phyloP scores from a whole-genome alignment of 2,329 filamentous ascomycete genomes.

The Ceratocystis harringtonii region DNA sequence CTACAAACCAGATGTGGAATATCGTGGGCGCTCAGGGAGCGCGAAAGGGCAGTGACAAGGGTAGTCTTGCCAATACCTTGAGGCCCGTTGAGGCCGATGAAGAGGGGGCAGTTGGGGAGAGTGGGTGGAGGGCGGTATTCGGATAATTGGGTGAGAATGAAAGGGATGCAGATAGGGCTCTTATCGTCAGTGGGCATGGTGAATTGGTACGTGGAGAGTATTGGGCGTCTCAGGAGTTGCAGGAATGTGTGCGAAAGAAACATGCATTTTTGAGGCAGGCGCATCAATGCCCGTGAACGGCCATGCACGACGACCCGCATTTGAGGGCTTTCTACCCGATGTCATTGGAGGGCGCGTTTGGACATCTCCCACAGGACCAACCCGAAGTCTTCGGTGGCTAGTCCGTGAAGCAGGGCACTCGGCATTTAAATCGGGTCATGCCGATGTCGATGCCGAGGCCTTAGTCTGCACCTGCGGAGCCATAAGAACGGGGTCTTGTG shows the following conservation, averaged over 20 bases:
- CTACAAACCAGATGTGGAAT: slow-evolving; percentile 53
- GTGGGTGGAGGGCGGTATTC: slow-evolving; percentile 2
- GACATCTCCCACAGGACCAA: not conserved
- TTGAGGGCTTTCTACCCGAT: not conserved
- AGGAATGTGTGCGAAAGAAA: too few species aligned
- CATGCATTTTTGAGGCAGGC: too few species aligned
- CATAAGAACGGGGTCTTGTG: not conserved
- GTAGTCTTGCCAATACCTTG: slow-evolving; percentile 91
- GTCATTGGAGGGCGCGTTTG: not conserved
- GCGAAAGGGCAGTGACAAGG: slow-evolving; percentile 53
- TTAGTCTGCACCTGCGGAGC: not conserved
- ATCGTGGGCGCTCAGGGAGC: slow-evolving; percentile 41
- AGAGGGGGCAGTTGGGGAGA: slow-evolving; percentile 46
- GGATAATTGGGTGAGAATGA: slow-evolving; percentile 47
- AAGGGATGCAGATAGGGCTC: slow-evolving; percentile 60
- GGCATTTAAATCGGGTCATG: not conserved
- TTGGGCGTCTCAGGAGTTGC: not conserved
- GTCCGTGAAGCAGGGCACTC: not conserved
- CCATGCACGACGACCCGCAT: not conserved
- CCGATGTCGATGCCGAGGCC: not conserved
- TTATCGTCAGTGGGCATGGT: slow-evolving; percentile 55
- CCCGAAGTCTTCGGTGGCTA: not conserved
- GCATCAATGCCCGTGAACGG: too few species aligned
- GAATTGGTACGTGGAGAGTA: not conserved
- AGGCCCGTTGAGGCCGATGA: slow-evolving; percentile 79